Percentiles rank a stretch among this genome's conserved stretches.
Conservation (phyloP, 257 asterid genomes). For the Solanum medicagineum region DNA sequence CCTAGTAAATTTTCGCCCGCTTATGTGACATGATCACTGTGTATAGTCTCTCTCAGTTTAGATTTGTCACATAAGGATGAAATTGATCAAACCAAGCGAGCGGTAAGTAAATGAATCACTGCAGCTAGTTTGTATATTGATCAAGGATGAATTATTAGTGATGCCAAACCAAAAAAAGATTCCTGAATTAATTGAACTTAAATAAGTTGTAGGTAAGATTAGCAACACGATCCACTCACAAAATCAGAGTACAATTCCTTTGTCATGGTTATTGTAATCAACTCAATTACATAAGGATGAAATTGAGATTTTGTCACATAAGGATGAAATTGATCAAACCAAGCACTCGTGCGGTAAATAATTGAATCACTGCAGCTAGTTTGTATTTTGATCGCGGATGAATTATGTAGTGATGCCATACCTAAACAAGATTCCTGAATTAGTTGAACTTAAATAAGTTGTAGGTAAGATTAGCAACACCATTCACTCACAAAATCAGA, state of each 20-base stretch:
- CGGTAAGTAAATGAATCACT: background rate
- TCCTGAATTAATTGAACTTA: background rate
- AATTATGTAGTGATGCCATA: background rate
- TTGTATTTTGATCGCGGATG: background rate
- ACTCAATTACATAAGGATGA: background rate
- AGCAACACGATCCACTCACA: background rate
- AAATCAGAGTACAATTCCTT: background rate
- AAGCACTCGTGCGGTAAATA: background rate
- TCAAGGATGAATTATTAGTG: background rate
- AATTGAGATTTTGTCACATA: background rate
- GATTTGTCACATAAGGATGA: background rate
- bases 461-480: background rate
- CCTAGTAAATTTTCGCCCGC: background rate
- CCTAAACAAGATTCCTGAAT: background rate
- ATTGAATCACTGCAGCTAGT: background rate
- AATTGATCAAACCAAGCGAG: background rate
- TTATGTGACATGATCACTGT: background rate
- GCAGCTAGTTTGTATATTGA: background rate
- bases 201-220: background rate
- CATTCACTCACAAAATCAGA: background rate
- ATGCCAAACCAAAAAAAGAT: background rate
- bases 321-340: background rate
- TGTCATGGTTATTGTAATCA: background rate
- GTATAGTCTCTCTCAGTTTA: background rate
- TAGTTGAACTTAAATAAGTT: background rate